Evolutionary conservation across 495 filamentous ascomycete genomes (phyloP).

Genomic region (Tuber borchii): DNA sequence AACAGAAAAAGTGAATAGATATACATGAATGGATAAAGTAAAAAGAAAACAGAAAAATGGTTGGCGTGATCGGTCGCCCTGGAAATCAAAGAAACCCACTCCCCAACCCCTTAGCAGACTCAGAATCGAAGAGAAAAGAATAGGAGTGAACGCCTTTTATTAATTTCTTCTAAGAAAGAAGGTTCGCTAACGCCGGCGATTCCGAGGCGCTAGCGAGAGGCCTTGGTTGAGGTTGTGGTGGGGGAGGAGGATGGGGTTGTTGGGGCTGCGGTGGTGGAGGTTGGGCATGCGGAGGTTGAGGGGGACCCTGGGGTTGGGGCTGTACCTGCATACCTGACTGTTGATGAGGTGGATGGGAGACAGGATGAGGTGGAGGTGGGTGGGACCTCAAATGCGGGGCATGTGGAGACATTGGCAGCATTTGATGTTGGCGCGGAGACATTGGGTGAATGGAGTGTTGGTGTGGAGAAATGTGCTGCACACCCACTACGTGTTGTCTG

Average conservation of each 20-base stretch:
- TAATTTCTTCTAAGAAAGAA: conserved; percentile 31
- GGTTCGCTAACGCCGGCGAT: conserved; percentile 41
- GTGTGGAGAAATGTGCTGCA: conserved; percentile 33
- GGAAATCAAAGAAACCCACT: conserved; percentile 1
- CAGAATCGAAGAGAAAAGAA: conserved; percentile 6
- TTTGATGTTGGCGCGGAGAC: conserved; percentile 26
- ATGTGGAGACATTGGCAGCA: conserved; percentile 28
- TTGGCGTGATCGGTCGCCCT: neutral
- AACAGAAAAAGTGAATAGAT: neutral
- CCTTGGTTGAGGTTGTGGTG: conserved; percentile 29
- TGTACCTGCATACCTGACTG: conserved; percentile 28
- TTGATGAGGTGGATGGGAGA: conserved; percentile 29
- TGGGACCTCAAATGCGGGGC: conserved; percentile 9
- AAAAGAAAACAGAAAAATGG: neutral
- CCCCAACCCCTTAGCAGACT: neutral
- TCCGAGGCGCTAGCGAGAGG: conserved; percentile 39
- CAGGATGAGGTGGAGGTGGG: conserved; percentile 16
- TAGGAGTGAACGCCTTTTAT: neutral
- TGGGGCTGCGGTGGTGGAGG: conserved; percentile 22
- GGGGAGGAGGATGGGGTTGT: conserved; percentile 6
- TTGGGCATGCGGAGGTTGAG: neutral
- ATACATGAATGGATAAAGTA: neutral
- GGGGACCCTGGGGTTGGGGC: neutral
- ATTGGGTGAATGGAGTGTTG: conserved; percentile 26
- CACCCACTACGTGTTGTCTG: conserved; percentile 9